phyloP scores from a whole-genome alignment of 2,329 filamentous ascomycete species.

The Epichloe festucae region DNA sequence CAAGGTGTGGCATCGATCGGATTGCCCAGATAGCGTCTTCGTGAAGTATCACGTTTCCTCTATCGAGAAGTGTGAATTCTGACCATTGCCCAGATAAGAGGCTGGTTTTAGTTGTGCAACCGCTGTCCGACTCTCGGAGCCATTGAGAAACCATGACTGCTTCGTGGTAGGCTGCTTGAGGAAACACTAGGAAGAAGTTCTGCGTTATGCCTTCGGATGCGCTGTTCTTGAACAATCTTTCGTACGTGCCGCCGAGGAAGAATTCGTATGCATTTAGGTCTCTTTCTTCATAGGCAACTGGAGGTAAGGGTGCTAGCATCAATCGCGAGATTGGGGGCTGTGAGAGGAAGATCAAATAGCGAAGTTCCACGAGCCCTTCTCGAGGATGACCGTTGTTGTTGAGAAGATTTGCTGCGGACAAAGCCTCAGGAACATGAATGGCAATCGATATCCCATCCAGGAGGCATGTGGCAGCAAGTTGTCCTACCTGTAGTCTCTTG shows the following conservation, averaged over 20 bases:
- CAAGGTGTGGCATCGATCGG: constrained; percentile 26
- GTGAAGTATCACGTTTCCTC: constrained; percentile 30
- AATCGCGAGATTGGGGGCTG: constrained; percentile 7
- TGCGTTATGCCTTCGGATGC: constrained; percentile 9
- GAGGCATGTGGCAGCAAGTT: constrained; percentile 23
- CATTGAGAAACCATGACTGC: constrained; percentile 29
- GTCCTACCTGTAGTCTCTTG: constrained; percentile 21
- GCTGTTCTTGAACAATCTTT: constrained; percentile 13
- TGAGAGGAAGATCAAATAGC: constrained; percentile 25
- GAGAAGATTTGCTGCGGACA: too few relatives aligned
- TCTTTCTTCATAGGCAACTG: background rate
- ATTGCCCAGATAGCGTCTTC: constrained; percentile 26
- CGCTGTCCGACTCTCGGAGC: constrained; percentile 26
- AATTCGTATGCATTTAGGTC: constrained; percentile 13
- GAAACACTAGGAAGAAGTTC: constrained; percentile 37
- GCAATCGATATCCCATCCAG: constrained; percentile 19
- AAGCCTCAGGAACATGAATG: constrained; percentile 15
- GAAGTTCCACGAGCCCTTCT: constrained; percentile 12
- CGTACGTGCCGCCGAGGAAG: constrained; percentile 20
- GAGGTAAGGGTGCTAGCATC: constrained; percentile 15
- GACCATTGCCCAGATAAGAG: constrained; percentile 32
- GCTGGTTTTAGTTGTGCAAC: constrained; percentile 30
- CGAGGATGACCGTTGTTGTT: background rate
- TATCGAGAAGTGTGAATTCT: constrained; percentile 23
- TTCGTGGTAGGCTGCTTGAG: constrained; percentile 21